Evolutionary conservation across 306 rosid genomes (phyloP).

Genomic region (Prunus armeniaca): DNA sequence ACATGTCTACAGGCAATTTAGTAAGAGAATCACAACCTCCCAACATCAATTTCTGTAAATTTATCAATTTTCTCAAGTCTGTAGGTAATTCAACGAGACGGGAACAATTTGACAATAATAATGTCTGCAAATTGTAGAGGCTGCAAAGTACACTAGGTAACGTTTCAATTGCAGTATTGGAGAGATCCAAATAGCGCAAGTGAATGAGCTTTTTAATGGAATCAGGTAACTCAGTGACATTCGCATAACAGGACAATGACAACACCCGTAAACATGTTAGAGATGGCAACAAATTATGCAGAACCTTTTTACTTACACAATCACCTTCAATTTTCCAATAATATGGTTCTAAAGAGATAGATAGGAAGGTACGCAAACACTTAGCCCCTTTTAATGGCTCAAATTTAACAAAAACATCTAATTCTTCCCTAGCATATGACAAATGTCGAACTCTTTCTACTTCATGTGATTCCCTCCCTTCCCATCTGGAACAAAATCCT

Average conservation of each 20-base stretch:
- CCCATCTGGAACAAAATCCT: background rate
- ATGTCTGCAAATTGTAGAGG: conserved; percentile 18
- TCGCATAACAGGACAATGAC: accelerated
- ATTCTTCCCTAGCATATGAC: background rate
- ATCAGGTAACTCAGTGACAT: background rate
- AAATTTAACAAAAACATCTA: background rate
- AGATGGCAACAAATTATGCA: background rate
- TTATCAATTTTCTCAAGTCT: background rate
- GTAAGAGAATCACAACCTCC: background rate
- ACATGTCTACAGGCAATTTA: conserved; percentile 1
- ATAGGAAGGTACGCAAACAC: background rate
- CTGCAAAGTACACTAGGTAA: background rate
- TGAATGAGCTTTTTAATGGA: background rate
- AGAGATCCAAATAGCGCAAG: conserved; percentile 1
- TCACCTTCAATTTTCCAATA: accelerated
- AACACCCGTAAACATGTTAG: background rate
- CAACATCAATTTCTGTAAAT: background rate
- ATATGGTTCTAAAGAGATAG: background rate
- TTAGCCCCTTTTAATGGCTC: background rate
- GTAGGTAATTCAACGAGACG: too few relatives aligned
- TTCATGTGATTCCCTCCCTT: background rate
- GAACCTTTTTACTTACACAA: background rate
- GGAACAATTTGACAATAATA: background rate
- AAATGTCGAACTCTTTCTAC: background rate
- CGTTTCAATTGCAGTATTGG: background rate